Evolutionary conservation across 2,329 filamentous ascomycete genomes (phyloP), one percentile per base, ranked within the genome.

Genomic region (Pseudovirgaria hyperparasitica): DNA sequence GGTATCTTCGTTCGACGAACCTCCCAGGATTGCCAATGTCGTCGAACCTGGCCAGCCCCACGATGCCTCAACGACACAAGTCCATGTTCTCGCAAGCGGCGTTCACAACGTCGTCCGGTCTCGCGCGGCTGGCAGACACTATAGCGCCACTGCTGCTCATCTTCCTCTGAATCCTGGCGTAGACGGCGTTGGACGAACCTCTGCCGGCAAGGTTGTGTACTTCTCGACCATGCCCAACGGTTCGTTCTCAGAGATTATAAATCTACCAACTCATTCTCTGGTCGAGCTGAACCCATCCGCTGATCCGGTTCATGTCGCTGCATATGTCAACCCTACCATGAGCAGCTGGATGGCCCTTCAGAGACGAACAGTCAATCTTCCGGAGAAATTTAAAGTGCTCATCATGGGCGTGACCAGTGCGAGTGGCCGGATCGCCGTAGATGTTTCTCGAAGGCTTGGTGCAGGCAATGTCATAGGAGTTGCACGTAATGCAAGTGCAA

Each of bases 311-410:
- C 53, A 61, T 16, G 57, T 67, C n/a, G 70, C 70, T 0, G 66
- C 58, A 1, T 50, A 65, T 27, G 53, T 63, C 20, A 74, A 73
- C 34, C 67, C 68, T 1, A 64, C 60, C 15, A 60, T 69, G 54
- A 63, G 60, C 28, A 61, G 58, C 21, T 73, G 68, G 68, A 69
- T 73, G 66, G 67, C 66, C 4, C 48, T 73, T 19, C 55, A 50
- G 13, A 50, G 57, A 20, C 56, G 67, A 5, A 58, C 58, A 1
- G 36, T 32, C 4, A 36, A 48, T 5, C 44, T 65, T 3, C 53
- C 55, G 3, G 23, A 43, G 12, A 46, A 52, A 5, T 71, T 65
- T 39, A 60, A 55, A 4, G 60, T 63, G 4, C 49, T 70, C 9
- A 59, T 72, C 22, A 34, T 70, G 9, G 69, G 69, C 1, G 68